Base-by-base conservation (phyloP, 1,139 yeast species). In the Debaryomyces coudertii region DNA sequence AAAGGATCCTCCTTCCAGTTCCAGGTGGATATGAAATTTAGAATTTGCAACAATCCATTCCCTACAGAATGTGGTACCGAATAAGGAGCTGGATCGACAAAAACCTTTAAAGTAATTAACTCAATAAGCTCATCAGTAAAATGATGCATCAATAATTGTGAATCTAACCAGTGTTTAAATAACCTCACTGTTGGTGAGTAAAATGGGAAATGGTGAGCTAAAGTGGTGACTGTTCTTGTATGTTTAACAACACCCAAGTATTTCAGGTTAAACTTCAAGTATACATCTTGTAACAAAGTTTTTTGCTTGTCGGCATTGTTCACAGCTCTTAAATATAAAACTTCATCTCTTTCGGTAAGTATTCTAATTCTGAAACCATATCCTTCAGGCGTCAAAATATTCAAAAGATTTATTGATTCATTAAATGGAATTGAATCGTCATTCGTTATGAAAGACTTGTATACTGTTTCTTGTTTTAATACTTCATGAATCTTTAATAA, bases 1-100 rank as follows among this genome's bases (percentile, higher is more conserved):
- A 93, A 68, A 1, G 96, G 87, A 41, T 85, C 90, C 53, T 87
- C 95, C 57, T 82, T 85, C 99, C 99, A 93, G 63, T 93, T 92
- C 99, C 99, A 95, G 36, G 69, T 69, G 12, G 96, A 79, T 38
- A 93, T 66, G 58, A 86, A 88, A 43, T 79, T 76, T 37, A 95
- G 65, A 16, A 85, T 78, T 49, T 95, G 85, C 50, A 88, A 72
- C 60, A 93, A 90, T 11, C 97, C 99, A 48, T 85, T 78, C 53
- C 82, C 85, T 7, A 86, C 83, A 39, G 95, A 84, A 41, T 86
- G 80, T 2, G 99, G 98, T 2, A 82, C 77, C 1, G 82, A 76
- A 65, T 79, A 90, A 22, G 97, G 96, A 0, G 89, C 84, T 12
- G 93, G 85, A 58, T 90, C 96, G 40, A 90, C 86, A 68, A 93